phyloP scores from a whole-genome alignment of 2,329 filamentous ascomycete species.

The Coleophoma cylindrospora region DNA sequence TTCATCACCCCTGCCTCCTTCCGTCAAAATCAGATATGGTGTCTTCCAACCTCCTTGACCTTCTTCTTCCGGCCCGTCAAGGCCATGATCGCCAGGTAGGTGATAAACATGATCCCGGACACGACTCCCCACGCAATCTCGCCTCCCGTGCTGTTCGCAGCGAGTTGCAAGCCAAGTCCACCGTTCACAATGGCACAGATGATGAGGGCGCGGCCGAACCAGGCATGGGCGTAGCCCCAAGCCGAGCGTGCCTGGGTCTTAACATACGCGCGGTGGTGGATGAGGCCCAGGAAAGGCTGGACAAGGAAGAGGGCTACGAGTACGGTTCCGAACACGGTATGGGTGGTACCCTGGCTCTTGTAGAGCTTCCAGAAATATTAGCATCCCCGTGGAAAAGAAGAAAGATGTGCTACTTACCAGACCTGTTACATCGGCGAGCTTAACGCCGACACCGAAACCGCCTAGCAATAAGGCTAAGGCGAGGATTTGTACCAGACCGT shows the following conservation, averaged over 20 bases:
- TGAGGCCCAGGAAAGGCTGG: constrained; percentile 51
- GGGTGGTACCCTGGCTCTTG: constrained; percentile 31
- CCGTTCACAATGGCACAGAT: constrained; percentile 58
- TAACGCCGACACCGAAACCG: constrained; percentile 53
- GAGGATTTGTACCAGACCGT: constrained; percentile 50
- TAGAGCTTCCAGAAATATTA: constrained; percentile 39
- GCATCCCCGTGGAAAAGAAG: neutral
- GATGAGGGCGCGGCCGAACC: constrained; percentile 56
- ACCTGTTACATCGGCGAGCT: constrained; percentile 34
- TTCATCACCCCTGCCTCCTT: too few relatives aligned
- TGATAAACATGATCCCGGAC: constrained; percentile 40
- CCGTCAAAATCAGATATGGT: too few relatives aligned
- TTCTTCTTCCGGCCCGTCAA: constrained; percentile 9
- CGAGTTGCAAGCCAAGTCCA: constrained; percentile 52
- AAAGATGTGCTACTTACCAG: constrained; percentile 32
- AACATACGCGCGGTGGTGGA: constrained; percentile 52
- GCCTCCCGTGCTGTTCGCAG: constrained; percentile 32
- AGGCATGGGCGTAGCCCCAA: constrained; percentile 54
- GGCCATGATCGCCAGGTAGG: constrained; percentile 34
- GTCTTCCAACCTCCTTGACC: neutral
- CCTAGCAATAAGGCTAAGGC: constrained; percentile 53
- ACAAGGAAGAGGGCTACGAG: constrained; percentile 48
- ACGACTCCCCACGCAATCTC: constrained; percentile 52
- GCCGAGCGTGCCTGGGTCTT: constrained; percentile 40
- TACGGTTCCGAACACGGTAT: constrained; percentile 52